Base-by-base conservation (phyloP, 306 rosid species). In the Malus orientalis region DNA sequence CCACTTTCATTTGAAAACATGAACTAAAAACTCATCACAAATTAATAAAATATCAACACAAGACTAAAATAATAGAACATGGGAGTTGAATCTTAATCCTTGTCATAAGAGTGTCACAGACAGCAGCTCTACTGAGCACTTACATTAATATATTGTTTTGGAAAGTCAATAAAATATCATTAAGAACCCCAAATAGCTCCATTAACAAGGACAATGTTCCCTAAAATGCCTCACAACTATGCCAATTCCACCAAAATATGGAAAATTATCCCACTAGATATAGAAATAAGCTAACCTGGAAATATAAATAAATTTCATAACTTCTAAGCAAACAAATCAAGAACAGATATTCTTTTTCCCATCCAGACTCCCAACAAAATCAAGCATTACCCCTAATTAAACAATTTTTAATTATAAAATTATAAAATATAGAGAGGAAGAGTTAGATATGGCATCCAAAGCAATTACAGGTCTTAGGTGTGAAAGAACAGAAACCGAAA, bases 391-490 rank as follows among this genome's bases (percentile, higher is more conserved):
- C 84, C 82, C 67, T 74, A 88, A 60, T 71, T 74, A 73, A 83
- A 76, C 79, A 81, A 84, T 83, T 69, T 72, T 72, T n/a, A 78
- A 84, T 75, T 68, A 66, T 70, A 78, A 74, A 42, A 85, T 74
- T 45, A 81, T 76, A 51, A 74, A 42, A 14, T 38, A 75, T 51
- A 80, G 75, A 63, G 67, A 75, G 74, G 67, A 22, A 23, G 71
- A 73, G 70, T 81, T 71, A 96, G 86, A 86, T 85, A 85, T 88
- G 97, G 89, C 99, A 96, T 74, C 96, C 98, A 82, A 96, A 87
- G 96, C 99, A 96, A 89, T 96, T 96, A 88, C 99, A 96, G 83
- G 93, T 85, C 91, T 86, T 96, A 75, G 99, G 99, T 4, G 96
- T 88, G 93, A 96, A 93, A 63, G 99, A 91, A 80, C 99, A 96